Conservation (phyloP, 2,329 filamentous ascomycete genomes). For the Ustulina deusta region DNA sequence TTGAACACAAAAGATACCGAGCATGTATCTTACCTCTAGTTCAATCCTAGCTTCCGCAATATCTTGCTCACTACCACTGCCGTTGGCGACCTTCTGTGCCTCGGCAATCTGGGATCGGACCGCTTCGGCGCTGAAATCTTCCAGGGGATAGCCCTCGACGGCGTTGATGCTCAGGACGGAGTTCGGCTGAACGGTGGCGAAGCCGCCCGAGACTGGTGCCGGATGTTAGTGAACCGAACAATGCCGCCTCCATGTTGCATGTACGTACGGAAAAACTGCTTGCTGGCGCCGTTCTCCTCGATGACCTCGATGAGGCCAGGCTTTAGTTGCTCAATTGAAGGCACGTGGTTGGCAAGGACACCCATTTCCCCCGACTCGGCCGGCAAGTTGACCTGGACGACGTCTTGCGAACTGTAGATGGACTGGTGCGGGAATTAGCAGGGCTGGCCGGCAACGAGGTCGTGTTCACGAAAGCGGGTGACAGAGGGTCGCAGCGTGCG, state of each 20-base stretch:
- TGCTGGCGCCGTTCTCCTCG: conserved; percentile 88
- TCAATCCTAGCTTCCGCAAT: conserved; percentile 99
- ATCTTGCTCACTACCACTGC: conserved; percentile 93
- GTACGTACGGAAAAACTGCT: conserved; percentile 97
- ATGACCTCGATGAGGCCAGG: conserved; percentile 94
- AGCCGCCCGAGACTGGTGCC: conserved; percentile 87
- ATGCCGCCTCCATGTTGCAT: conserved; percentile 28
- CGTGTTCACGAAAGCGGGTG: conserved; percentile 5
- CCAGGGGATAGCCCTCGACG: conserved; percentile 91
- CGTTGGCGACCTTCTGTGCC: conserved; percentile 93
- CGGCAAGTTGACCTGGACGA: conserved; percentile 97
- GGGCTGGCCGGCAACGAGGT: conserved; percentile 23
- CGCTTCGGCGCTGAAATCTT: conserved; percentile 94
- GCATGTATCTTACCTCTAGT: conserved; percentile 78
- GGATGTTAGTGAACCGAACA: conserved; percentile 38
- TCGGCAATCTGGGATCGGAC: conserved; percentile 92
- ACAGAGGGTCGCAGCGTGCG: neutral
- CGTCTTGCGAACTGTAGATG: conserved; percentile 75
- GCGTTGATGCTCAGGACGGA: conserved; percentile 98
- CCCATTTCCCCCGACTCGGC: conserved; percentile 99
- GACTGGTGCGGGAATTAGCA: conserved; percentile 73
- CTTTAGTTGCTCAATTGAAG: conserved; percentile 98
- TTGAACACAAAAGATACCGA: conserved; percentile 1
- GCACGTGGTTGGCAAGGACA: conserved; percentile 98
- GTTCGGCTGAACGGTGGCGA: conserved; percentile 95